Conservation (phyloP, 441 rosid genomes). For the Isatis lusitanica region DNA sequence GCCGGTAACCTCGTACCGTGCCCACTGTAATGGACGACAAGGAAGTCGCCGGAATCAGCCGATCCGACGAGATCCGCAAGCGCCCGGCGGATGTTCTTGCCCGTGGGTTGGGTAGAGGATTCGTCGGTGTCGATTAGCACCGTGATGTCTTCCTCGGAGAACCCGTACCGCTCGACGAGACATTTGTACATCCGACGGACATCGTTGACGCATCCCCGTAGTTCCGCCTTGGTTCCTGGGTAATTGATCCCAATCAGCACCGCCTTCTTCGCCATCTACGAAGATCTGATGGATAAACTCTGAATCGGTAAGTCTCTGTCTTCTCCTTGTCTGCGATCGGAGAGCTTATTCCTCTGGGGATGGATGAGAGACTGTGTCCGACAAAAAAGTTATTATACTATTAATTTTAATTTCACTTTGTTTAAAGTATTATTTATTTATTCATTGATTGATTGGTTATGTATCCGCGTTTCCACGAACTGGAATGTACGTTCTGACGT, state of each 20-base stretch:
- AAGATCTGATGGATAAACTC: constrained; percentile 11
- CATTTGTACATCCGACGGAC: constrained; percentile 67
- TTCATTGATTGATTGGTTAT: not conserved
- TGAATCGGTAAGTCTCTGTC: constrained; percentile 9
- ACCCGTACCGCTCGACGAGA: constrained; percentile 71
- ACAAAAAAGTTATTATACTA: constrained; percentile 5
- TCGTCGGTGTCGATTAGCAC: constrained; percentile 77
- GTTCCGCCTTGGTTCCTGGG: constrained; percentile 83
- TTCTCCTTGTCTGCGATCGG: not conserved
- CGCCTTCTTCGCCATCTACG: constrained; percentile 65
- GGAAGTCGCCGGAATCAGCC: constrained; percentile 58
- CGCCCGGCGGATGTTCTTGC: constrained; percentile 70
- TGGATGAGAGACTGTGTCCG: constrained; percentile 1
- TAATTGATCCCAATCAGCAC: constrained; percentile 87
- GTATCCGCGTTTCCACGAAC: constrained; percentile 14
- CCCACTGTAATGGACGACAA: constrained; percentile 91
- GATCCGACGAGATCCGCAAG: constrained; percentile 57
- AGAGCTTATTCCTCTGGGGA: not conserved
- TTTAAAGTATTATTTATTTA: not conserved
- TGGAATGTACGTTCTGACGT: constrained; percentile 25
- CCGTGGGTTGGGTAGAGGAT: constrained; percentile 64
- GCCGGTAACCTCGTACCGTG: constrained; percentile 95
- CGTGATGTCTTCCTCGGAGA: constrained; percentile 61
- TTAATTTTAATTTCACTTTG: not conserved
- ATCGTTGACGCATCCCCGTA: constrained; percentile 90